phyloP scores from a whole-genome alignment of 2,329 filamentous ascomycete genomes.

The Nothophoma quercina region DNA sequence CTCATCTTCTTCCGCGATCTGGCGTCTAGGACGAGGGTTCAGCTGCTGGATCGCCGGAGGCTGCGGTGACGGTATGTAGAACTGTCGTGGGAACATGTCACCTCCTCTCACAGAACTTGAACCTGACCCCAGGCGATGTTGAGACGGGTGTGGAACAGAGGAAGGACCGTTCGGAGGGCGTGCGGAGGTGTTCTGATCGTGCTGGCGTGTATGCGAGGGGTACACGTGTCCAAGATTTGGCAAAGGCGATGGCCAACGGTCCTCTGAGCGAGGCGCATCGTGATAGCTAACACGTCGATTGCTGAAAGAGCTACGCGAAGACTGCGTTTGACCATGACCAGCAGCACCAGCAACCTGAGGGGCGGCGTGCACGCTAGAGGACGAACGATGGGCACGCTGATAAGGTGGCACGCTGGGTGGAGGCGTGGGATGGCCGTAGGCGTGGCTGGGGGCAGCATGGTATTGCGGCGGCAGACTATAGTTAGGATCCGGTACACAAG shows the following conservation, averaged over 20 bases:
- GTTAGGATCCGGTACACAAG: constrained; percentile 75
- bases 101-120: constrained; percentile 21
- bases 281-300: constrained; percentile 38
- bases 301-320: constrained; percentile 30
- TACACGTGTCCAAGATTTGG: constrained; percentile 23
- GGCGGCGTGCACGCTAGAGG: constrained; percentile 30
- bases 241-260: constrained; percentile 36
- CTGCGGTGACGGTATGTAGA: constrained; percentile 21
- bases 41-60: constrained; percentile 23
- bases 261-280: constrained; percentile 25
- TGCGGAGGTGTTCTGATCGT: constrained; percentile 20
- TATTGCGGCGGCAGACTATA: constrained; percentile 65
- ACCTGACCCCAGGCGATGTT: constrained; percentile 16
- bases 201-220: constrained; percentile 17
- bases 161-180: constrained; percentile 13
- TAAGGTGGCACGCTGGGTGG: constrained; percentile 18
- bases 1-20: constrained; percentile 73
- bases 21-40: constrained; percentile 32
- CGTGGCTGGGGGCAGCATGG: neutral
- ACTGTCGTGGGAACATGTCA: constrained; percentile 27
- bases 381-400: constrained; percentile 30
- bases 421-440: neutral
- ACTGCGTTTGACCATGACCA: constrained; percentile 27
- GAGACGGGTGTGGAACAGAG: constrained; percentile 1
- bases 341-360: constrained; percentile 23